phyloP scores from a whole-genome alignment of 495 filamentous ascomycete species.

The Aspergillus olivimuriae region DNA sequence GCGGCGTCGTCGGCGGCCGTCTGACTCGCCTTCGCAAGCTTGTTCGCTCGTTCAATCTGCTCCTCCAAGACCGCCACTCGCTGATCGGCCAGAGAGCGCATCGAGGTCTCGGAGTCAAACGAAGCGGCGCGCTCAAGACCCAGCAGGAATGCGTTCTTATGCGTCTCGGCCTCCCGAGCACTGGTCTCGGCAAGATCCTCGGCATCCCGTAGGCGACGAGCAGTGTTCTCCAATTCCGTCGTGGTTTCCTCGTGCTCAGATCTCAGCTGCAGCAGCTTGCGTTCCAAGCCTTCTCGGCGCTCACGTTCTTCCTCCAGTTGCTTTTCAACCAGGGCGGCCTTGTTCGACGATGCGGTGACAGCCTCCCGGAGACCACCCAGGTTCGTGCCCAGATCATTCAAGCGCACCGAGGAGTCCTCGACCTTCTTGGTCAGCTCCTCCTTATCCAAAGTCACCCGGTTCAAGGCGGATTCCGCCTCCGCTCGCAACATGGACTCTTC shows the following conservation, averaged over 20 bases:
- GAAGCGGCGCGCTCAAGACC: conserved; percentile 64
- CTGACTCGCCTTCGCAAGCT: conserved; percentile 78
- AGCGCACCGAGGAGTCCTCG: conserved; percentile 55
- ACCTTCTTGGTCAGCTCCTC: conserved; percentile 68
- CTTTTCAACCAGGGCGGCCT: conserved; percentile 66
- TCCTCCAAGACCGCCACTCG: conserved; percentile 71
- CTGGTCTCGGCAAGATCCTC: conserved; percentile 89
- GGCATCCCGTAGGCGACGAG: conserved; percentile 69
- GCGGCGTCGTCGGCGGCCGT: conserved; percentile 81
- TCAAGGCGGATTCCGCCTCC: conserved; percentile 67
- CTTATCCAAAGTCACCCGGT: conserved; percentile 75
- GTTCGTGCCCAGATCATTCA: conserved; percentile 65
- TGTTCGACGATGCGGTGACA: conserved; percentile 68
- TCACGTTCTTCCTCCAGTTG: conserved; percentile 80
- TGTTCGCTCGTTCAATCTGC: conserved; percentile 71
- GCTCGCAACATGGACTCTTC: conserved; percentile 70
- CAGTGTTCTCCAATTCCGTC: conserved; percentile 69
- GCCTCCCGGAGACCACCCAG: conserved; percentile 72
- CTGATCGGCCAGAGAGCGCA: conserved; percentile 58
- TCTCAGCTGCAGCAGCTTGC: conserved; percentile 71
- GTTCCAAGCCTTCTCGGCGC: conserved; percentile 69
- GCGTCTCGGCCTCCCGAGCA: conserved; percentile 78
- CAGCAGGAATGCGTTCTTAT: conserved; percentile 74
- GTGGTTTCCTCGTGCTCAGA: conserved; percentile 79
- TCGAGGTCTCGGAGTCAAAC: conserved; percentile 39